Base-by-base conservation (phyloP, 2,329 filamentous ascomycete genomes). In the Paecilomyces niveus region DNA sequence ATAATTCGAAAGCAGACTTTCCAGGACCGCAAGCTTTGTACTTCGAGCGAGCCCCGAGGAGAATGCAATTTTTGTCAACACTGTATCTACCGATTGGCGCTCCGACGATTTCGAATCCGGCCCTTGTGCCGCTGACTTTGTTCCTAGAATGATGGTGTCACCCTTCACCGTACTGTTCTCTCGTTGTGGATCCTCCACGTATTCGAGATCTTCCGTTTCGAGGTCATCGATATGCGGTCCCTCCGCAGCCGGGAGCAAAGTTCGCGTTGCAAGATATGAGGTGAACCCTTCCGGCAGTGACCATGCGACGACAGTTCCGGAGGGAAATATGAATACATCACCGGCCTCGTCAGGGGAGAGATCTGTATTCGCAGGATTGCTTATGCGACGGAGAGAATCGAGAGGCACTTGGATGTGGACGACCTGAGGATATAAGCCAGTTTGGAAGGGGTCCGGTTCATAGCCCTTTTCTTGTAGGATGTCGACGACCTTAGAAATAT, bases 321-420 rank as follows among this genome's bases (percentile, higher is more conserved):
- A 96, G 8, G 93, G 92, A 65, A 99, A 99, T 58, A 99, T 87
- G 70, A 97, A 97, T 55, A 97, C 85, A 75, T 99, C 94, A 33
- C 92, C 92, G 59, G 85, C 73, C 68, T 80, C 79, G 57, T 76
- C 79, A 2, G 74, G 66, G 1, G 72, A 65, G 5, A 78, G 61
- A 61, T 75, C 72, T 39, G 68, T 61, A 18, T 74, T 68, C 5
- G 71, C 69, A 3, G 76, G 72, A 59, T 76, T 78, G 59, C 72
- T 71, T 29, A 76, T 73, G 55, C 76, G 73, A 45, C 74, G 73
- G 57, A 78, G 74, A 3, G 76, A 76, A 59, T 78, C 77, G 31
- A 79, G 72, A 54, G 78, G 74, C 61, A 81, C 72, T 62, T 78
- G 78, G 13, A 88, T 74, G 65, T 89, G 86, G 35, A 88, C 78